Percentiles rank a stretch among this genome's conserved stretches.
Conservation (phyloP, 352 stramenopile genomes). For the Phytopythium litorale region DNA sequence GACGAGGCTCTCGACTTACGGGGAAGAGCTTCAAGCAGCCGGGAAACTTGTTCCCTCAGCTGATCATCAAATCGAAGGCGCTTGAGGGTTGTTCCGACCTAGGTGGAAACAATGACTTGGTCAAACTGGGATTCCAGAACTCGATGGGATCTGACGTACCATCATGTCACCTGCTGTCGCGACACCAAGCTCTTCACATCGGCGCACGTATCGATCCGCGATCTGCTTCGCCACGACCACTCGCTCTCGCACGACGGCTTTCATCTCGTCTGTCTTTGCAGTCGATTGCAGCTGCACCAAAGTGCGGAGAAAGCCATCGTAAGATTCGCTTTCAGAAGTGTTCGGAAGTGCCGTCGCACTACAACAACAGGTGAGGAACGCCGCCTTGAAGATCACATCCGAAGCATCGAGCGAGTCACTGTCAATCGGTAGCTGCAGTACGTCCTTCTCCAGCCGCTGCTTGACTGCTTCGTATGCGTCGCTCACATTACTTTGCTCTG, state of each 20-base stretch:
- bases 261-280: slow-evolving; percentile 18
- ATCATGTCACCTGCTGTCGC: slow-evolving; percentile 20
- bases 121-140: background rate
- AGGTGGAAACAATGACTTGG: background rate
- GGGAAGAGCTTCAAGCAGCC: background rate
- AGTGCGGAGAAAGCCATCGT: slow-evolving; percentile 23
- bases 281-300: slow-evolving; percentile 19
- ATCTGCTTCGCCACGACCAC: slow-evolving; percentile 18
- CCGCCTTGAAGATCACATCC: slow-evolving; percentile 54
- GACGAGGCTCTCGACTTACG: background rate
- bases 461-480: slow-evolving; percentile 14
- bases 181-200: slow-evolving; percentile 18
- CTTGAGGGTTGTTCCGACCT: slow-evolving; percentile 1
- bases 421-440: slow-evolving; percentile 41
- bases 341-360: background rate
- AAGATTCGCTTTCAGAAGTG: slow-evolving; percentile 3
- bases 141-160: slow-evolving; percentile 11
- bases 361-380: slow-evolving; percentile 30
- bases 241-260: slow-evolving; percentile 19
- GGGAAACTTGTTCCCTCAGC: background rate
- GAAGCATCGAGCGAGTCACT: slow-evolving; percentile 10
- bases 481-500: background rate
- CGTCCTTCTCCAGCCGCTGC: slow-evolving; percentile 29
- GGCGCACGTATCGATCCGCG: slow-evolving; percentile 11
- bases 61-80: background rate